Base-by-base conservation (phyloP, 164 flowering plant species). In the Taxillus chinensis region DNA sequence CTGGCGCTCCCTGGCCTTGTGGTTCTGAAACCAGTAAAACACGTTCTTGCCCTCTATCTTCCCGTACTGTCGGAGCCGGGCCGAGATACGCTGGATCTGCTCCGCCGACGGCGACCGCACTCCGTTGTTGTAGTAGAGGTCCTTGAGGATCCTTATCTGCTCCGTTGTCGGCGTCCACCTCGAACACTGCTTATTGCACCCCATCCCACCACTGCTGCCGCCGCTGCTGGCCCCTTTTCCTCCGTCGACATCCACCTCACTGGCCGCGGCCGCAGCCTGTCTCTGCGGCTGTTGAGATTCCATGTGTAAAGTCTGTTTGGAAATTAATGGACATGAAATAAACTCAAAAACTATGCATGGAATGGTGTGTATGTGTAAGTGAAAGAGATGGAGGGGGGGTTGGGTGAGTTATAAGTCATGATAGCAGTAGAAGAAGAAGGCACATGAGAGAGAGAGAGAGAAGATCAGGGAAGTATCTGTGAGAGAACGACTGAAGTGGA, bases 11-110 rank as follows among this genome's bases (percentile, higher is more conserved):
- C 99, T 78, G 57, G 99, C 99, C 63, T 93, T 93, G 55, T 93
- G 97, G 70, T 93, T 93, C 76, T 93, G 99, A 68, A 93, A 93
- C 99, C 99, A 93, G 61, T 93, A 93, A 69, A 93, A 93, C 14
- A 93, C 99, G 60, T 93, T 93, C 74, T 93, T 93, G 66, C 99
- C 99, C 67, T 93, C 99, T 10, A 93, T 91, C 80, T 89, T 87
- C 1, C 99, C 99, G 62, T 87, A 93, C 75, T 86, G 91, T 42
- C 91, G 71, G 12, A 93, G 73, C 74, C 83, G 68, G 56, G 93
- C 85, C 5, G 95, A 80, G 69, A 93, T 93, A 75, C 79, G 78
- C 80, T 93, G 99, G 48, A 93, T 93, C 74, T 93, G 93, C 7
- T 87, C 96, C 15, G 92, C 90, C 65, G 64, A 79, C 0, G 99